A percentile compares a stretch with the other conserved stretches of the same genome.
These are phyloP conservation scores for Phytophthora pinifolia DNA, from an alignment of 352 stramenopile species.

Conservation along the genomic window DNA sequence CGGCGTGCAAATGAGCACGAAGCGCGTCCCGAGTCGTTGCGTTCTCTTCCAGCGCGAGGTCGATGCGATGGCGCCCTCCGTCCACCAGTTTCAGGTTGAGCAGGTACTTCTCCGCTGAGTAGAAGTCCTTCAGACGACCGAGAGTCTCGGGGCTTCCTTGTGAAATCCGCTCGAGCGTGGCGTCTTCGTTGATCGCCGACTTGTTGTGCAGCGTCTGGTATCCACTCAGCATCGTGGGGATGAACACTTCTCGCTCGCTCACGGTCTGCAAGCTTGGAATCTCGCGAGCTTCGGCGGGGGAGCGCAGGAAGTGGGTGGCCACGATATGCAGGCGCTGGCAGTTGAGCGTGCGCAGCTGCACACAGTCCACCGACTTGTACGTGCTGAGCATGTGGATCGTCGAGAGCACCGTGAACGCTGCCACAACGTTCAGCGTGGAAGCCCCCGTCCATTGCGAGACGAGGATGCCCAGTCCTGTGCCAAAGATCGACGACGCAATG, in stretches of 20 bases:
- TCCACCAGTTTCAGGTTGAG: slow-evolving; percentile 42
- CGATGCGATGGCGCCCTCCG: slow-evolving; percentile 31
- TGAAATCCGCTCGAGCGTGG: slow-evolving; percentile 46
- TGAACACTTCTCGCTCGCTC: slow-evolving; percentile 55
- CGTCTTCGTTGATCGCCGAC: slow-evolving; percentile 52
- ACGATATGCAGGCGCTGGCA: slow-evolving; percentile 65
- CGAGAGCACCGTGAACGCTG: slow-evolving; percentile 54
- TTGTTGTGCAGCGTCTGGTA: slow-evolving; percentile 50
- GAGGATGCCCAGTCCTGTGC: slow-evolving; percentile 62
- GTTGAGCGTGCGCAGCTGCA: slow-evolving; percentile 70
- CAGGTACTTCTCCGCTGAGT: slow-evolving; percentile 50
- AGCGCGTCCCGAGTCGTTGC: slow-evolving; percentile 45
- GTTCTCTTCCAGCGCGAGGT: slow-evolving; percentile 51
- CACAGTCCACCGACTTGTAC: slow-evolving; percentile 58
- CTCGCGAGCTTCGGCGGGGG: not conserved
- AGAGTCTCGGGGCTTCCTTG: slow-evolving; percentile 40
- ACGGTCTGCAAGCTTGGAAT: slow-evolving; percentile 34
- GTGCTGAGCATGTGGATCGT: slow-evolving; percentile 54
- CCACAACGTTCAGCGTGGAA: slow-evolving; percentile 48
- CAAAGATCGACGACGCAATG: slow-evolving; percentile 91
- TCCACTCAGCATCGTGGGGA: slow-evolving; percentile 50
- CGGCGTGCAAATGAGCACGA: slow-evolving; percentile 52
- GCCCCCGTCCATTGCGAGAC: slow-evolving; percentile 64
- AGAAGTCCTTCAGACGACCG: slow-evolving; percentile 45
- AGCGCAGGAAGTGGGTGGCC: slow-evolving; percentile 43